Percentiles rank a stretch among this genome's conserved stretches.
Evolutionary conservation across 2,329 filamentous ascomycete species (phyloP).

Genomic region (Cordyceps fumosorosea): DNA sequence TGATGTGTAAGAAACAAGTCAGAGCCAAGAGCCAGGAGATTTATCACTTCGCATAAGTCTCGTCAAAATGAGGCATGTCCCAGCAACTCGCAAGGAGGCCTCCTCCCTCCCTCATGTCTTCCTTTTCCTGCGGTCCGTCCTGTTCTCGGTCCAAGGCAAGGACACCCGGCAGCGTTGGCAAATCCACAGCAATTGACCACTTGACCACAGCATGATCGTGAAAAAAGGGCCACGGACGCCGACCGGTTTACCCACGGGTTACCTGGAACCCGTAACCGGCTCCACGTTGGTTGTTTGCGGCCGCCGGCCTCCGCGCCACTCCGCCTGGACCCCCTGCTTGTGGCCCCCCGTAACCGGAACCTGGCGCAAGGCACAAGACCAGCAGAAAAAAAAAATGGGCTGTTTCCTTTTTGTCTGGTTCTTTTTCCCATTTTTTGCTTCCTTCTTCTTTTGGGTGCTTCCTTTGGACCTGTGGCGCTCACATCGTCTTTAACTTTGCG

Average conservation of each 20-base stretch:
- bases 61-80: too few relatives aligned
- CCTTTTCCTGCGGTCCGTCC: too few relatives aligned
- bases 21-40: background rate
- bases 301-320: background rate
- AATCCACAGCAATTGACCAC: too few relatives aligned
- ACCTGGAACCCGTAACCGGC: background rate
- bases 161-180: too few relatives aligned
- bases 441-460: background rate
- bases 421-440: background rate
- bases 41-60: too few relatives aligned
- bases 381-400: background rate
- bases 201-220: too few relatives aligned
- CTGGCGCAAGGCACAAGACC: slow-evolving; percentile 1
- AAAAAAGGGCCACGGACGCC: background rate
- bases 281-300: background rate
- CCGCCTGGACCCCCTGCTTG: background rate
- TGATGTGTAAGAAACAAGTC: background rate
- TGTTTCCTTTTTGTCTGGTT: background rate
- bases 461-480: background rate
- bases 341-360: slow-evolving; percentile 6
- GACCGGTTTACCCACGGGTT: background rate
- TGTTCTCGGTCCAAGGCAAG: too few relatives aligned
- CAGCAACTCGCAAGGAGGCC: too few relatives aligned
- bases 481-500: too few relatives aligned
- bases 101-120: too few relatives aligned